Evolutionary conservation across 441 rosid genomes (phyloP), one percentile per base, ranked within the genome.

Genomic region (Pelargonium fulgidum): DNA sequence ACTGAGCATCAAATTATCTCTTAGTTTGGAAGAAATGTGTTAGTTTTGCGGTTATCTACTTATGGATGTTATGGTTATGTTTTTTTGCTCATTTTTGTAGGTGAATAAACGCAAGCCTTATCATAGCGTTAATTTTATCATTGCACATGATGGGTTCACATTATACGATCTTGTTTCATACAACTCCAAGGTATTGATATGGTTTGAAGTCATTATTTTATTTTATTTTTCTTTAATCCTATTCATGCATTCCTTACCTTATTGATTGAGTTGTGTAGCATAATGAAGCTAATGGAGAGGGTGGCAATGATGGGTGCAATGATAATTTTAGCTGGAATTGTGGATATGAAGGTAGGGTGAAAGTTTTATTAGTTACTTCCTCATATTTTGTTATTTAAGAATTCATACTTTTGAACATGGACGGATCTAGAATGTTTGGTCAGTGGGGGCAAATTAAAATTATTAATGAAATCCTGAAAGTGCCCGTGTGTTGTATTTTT

Each of bases 291-390:
- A 93, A 93, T 80, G 99, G 99, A 69, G 99, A 93, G 82, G 89
- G 89, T 50, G 99, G 97, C 70, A 93, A 86, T 73, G 99, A 93
- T 82, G 99, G 97, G 71, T 67, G 90, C 86, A 91, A 88, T 75
- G 96, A 93, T 76, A 93, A 93, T 78, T 80, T 84, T 72, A 86
- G 96, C 79, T 93, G 97, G 99, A 93, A 93, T 76, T 93, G 97
- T 81, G 99, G 99, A 20, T 77, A 76, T 73, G 99, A 93, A 87
- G 98, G 98, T 89, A 74, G 65, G 67, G 26, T 29, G 7, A 14
- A 12, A 50, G 11, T 58, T 29, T 63, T 33, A 45, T 7, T 63
- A 36, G 16, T 63, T 26, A 26, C 66, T n/a, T 29, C 44, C 24
- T 62, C 20, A 29, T 63, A 29, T n/a, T 20, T 22, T 10, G 5